Evolutionary conservation across 768 basidiomycete genomes (phyloP).

Genomic region (Tremella yokohamensis): DNA sequence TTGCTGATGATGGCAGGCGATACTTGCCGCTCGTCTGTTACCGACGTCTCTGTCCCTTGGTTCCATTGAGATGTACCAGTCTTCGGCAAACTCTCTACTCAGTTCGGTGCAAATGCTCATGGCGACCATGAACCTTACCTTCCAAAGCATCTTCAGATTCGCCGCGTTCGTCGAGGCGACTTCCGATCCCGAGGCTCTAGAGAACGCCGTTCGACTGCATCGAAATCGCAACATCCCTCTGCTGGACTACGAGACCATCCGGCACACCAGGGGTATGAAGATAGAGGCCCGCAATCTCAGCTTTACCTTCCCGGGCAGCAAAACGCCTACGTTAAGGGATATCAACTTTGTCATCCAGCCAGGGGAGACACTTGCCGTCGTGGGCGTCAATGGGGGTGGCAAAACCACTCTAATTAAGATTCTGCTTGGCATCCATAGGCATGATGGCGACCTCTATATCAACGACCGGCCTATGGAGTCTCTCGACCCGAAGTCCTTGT

Average conservation of each 20-base stretch:
- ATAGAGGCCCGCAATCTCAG: constrained; percentile 66
- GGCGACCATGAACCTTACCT: constrained; percentile 66
- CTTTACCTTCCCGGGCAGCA: constrained; percentile 75
- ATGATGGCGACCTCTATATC: constrained; percentile 61
- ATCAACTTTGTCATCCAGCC: constrained; percentile 67
- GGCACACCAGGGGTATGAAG: constrained; percentile 59
- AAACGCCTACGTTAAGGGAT: constrained; percentile 64
- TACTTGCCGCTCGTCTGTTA: constrained; percentile 68
- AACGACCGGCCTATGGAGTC: constrained; percentile 68
- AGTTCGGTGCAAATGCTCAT: constrained; percentile 64
- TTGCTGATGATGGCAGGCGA: constrained; percentile 56
- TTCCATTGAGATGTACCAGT: constrained; percentile 75
- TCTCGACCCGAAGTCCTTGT: constrained; percentile 67
- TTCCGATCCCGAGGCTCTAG: constrained; percentile 52
- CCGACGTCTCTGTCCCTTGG: constrained; percentile 72
- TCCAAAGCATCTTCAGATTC: constrained; percentile 80
- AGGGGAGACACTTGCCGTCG: constrained; percentile 79
- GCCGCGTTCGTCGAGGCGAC: constrained; percentile 78
- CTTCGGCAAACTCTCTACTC: constrained; percentile 68
- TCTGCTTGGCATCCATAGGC: constrained; percentile 71
- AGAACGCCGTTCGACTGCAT: constrained; percentile 54
- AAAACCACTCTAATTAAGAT: constrained; percentile 84
- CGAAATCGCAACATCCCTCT: not conserved
- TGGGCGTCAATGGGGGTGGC: constrained; percentile 54
- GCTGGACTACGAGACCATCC: constrained; percentile 28